Percentiles rank a stretch among this genome's conserved stretches.
Conservation (phyloP, 495 filamentous ascomycete genomes). For the Penicillium crystallinum region DNA sequence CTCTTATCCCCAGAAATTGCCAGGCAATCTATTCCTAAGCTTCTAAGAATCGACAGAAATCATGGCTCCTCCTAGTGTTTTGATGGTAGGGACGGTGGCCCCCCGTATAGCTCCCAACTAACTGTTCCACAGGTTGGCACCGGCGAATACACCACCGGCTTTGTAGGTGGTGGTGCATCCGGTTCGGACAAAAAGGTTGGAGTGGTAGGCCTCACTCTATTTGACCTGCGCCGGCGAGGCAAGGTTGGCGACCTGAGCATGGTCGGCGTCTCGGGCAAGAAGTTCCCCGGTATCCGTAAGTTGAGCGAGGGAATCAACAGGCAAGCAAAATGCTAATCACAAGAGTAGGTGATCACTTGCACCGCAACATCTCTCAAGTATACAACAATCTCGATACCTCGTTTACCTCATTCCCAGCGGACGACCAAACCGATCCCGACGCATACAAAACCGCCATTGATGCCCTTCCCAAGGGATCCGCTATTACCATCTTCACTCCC, state of each 20-base stretch:
- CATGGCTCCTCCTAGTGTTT: slow-evolving; percentile 76
- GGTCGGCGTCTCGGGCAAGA: slow-evolving; percentile 82
- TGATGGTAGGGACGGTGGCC: slow-evolving; percentile 61
- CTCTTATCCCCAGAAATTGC: background rate
- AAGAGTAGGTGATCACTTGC: slow-evolving; percentile 66
- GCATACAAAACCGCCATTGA: slow-evolving; percentile 91
- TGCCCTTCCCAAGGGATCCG: slow-evolving; percentile 71
- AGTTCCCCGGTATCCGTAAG: slow-evolving; percentile 87
- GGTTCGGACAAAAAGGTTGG: slow-evolving; percentile 89
- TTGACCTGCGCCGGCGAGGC: slow-evolving; percentile 81
- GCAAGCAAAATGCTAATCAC: background rate
- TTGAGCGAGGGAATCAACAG: background rate
- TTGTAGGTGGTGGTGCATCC: slow-evolving; percentile 71
- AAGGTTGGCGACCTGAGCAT: slow-evolving; percentile 84
- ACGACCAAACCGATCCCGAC: slow-evolving; percentile 65
- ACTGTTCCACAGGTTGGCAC: slow-evolving; percentile 60
- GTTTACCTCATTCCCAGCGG: slow-evolving; percentile 75
- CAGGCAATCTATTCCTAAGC: background rate
- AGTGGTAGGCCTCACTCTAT: slow-evolving; percentile 84
- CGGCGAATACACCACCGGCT: slow-evolving; percentile 95
- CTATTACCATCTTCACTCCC: slow-evolving; percentile 95
- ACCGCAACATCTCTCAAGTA: slow-evolving; percentile 79
- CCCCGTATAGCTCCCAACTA: slow-evolving; percentile 6
- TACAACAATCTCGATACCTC: slow-evolving; percentile 84
- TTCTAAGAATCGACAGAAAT: slow-evolving; percentile 14